A percentile compares a stretch with the other conserved stretches of the same genome.
phyloP scores from a whole-genome alignment of 2,329 filamentous ascomycete genomes.

The Alternaria triticina region DNA sequence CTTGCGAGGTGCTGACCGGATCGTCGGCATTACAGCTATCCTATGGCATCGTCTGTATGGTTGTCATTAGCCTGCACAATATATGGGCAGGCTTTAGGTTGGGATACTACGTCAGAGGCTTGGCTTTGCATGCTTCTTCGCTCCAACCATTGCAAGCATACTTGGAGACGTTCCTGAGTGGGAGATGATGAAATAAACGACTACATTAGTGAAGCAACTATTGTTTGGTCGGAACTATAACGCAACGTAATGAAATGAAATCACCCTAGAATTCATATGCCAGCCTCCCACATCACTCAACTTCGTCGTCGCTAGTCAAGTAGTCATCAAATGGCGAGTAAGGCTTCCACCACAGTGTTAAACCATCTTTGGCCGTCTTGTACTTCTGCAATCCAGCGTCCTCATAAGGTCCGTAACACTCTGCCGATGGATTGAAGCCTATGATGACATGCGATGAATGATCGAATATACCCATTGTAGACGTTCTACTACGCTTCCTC shows the following conservation, averaged over 20 bases:
- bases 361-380: neutral
- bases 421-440: neutral
- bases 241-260: neutral
- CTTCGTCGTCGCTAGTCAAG: neutral
- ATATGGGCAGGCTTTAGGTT: neutral
- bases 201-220: neutral
- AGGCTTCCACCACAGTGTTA: neutral
- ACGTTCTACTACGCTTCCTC: neutral
- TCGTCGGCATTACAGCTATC: neutral
- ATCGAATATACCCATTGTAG: neutral
- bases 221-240: neutral
- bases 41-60: neutral
- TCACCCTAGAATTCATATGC: rapidly evolving
- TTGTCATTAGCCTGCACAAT: neutral
- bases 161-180: neutral
- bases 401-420: too few relatives aligned
- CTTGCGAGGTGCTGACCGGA: neutral
- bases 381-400: neutral
- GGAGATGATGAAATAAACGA: neutral
- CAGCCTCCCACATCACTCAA: neutral
- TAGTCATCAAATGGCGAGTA: neutral
- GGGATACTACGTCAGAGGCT: neutral
- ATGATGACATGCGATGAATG: neutral
- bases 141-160: neutral
- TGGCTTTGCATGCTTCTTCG: neutral